phyloP scores from a whole-genome alignment of 495 filamentous ascomycete genomes.

The Podospora fimiseda region DNA sequence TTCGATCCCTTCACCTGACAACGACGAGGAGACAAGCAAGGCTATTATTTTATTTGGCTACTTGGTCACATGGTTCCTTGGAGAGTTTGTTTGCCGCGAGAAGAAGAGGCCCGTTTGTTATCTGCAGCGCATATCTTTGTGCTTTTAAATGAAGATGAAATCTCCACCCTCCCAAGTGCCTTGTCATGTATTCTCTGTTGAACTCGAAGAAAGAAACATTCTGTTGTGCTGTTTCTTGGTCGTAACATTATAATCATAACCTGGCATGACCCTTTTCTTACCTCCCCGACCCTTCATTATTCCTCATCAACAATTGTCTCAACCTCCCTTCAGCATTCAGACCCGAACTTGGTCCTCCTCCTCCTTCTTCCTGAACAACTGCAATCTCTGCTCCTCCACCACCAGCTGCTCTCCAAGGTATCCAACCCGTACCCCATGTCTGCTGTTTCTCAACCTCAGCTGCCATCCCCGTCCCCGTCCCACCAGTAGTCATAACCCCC shows the following conservation, averaged over 20 bases:
- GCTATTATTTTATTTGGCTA: constrained; percentile 98
- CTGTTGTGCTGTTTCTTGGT: not conserved
- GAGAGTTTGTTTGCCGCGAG: constrained; percentile 95
- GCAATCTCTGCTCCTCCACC: no score
- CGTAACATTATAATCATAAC: no score
- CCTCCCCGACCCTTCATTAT: not conserved
- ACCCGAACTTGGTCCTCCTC: no score
- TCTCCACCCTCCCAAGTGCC: not conserved
- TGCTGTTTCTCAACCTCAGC: not conserved
- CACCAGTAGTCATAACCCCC: constrained; percentile 26
- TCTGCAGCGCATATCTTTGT: no score
- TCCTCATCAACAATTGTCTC: constrained; percentile 19
- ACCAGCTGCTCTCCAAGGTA: constrained; percentile 17
- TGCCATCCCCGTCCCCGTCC: not conserved
- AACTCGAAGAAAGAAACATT: not conserved
- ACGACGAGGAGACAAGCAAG: constrained; percentile 94
- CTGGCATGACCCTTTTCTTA: not conserved
- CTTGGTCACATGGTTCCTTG: constrained; percentile 94
- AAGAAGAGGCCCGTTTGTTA: constrained; percentile 77
- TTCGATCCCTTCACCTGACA: constrained; percentile 85
- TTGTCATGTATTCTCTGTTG: no score
- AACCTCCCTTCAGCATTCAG: constrained; percentile 26
- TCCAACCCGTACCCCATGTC: no score
- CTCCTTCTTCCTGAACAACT: not conserved
- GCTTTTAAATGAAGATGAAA: no score